phyloP scores from a whole-genome alignment of 257 asterid species.

The Hygrophila difformis region DNA sequence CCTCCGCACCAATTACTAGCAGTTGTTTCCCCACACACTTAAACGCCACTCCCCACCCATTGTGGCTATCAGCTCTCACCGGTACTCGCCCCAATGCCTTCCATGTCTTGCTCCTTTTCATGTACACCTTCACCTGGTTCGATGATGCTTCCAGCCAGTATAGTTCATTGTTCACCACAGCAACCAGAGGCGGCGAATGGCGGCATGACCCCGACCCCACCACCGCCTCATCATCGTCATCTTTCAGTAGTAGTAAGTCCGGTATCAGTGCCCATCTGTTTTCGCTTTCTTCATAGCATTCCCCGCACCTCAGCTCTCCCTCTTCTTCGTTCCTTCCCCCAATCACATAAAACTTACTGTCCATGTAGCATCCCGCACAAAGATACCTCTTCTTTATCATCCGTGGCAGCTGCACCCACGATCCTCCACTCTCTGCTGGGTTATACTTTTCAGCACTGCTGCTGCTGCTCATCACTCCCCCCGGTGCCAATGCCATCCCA shows the following conservation, averaged over 20 bases:
- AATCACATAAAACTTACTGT: slow-evolving; percentile 38
- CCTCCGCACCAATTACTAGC: slow-evolving; percentile 38
- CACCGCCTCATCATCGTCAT: slow-evolving; percentile 46
- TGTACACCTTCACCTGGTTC: slow-evolving; percentile 39
- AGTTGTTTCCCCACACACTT: slow-evolving; percentile 46
- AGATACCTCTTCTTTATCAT: slow-evolving; percentile 35
- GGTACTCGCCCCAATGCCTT: slow-evolving; percentile 42
- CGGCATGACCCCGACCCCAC: slow-evolving; percentile 31
- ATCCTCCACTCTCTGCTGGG: slow-evolving; percentile 37
- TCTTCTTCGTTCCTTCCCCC: slow-evolving; percentile 39
- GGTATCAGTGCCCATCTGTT: slow-evolving; percentile 48
- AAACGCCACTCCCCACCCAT: slow-evolving; percentile 61
- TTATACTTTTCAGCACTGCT: slow-evolving; percentile 46
- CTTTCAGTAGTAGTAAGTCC: slow-evolving; percentile 54
- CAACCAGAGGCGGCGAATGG: slow-evolving; percentile 52
- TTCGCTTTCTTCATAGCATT: slow-evolving; percentile 27
- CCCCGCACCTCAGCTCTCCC: slow-evolving; percentile 50
- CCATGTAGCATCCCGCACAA: slow-evolving; percentile 53
- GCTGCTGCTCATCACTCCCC: slow-evolving; percentile 21
- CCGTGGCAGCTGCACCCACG: slow-evolving; percentile 46
- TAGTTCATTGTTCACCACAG: slow-evolving; percentile 45
- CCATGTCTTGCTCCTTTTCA: slow-evolving; percentile 47
- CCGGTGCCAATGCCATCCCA: slow-evolving; percentile 25
- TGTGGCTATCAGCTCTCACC: slow-evolving; percentile 40
- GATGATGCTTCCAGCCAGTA: slow-evolving; percentile 47